These are phyloP conservation scores for Elsinoe australis DNA, from an alignment of 2,329 filamentous ascomycete genomes.

Conservation along the genomic window DNA sequence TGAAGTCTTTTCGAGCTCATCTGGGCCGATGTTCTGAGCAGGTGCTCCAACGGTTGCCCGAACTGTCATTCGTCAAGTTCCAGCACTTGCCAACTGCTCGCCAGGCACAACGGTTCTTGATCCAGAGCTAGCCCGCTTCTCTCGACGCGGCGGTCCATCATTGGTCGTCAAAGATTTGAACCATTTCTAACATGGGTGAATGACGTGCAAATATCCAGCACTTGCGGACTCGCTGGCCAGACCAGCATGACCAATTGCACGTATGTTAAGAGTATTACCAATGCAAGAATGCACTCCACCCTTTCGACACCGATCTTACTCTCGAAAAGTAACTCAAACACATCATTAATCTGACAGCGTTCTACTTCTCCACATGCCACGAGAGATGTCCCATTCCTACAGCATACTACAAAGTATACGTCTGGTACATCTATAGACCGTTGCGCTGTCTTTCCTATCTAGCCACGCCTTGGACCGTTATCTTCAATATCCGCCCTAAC, in stretches of 20 bases:
- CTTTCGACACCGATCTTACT: too few species aligned
- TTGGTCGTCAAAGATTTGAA: too few species aligned
- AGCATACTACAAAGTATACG: too few species aligned
- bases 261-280: too few species aligned
- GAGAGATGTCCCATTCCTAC: too few species aligned
- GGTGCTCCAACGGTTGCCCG: not conserved
- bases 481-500: constrained; percentile 6
- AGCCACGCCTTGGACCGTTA: not conserved
- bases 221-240: too few species aligned
- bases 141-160: not conserved
- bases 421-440: not conserved
- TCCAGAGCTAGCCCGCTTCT: not conserved
- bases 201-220: too few species aligned
- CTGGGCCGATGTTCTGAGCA: not conserved
- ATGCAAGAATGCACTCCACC: too few species aligned
- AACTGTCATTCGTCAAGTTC: constrained; percentile 2
- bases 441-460: not conserved
- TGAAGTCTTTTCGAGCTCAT: not conserved
- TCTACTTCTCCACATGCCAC: too few species aligned
- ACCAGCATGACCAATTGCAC: too few species aligned
- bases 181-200: not conserved
- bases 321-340: too few species aligned
- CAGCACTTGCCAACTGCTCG: constrained; percentile 1
- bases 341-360: too few species aligned
- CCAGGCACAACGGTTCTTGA: not conserved